Evolutionary conservation across 768 basidiomycete species (phyloP).

Genomic region (Russula earlei): DNA sequence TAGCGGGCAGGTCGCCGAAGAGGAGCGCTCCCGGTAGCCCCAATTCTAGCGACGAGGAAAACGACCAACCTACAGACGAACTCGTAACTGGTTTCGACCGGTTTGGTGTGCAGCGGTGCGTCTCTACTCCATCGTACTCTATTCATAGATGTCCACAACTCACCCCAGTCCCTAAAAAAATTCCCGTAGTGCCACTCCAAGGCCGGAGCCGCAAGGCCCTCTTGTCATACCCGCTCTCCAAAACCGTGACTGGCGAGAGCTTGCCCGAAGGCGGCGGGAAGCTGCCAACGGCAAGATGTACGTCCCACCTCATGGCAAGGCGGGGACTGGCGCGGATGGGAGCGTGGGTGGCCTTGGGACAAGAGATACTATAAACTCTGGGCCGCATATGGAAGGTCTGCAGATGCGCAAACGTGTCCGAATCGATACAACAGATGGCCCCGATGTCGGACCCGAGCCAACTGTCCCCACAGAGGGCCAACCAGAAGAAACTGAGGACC

Average conservation of each 20-base stretch:
- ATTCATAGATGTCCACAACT: constrained; percentile 51
- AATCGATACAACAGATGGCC: constrained; percentile 20
- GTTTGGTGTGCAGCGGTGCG: constrained; percentile 81
- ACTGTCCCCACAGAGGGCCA: constrained; percentile 24
- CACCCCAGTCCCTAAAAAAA: constrained; percentile 57
- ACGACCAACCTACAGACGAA: constrained; percentile 45
- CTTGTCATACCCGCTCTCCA: constrained; percentile 80
- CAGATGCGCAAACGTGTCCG: constrained; percentile 36
- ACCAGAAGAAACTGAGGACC: constrained; percentile 59
- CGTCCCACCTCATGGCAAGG: constrained; percentile 53
- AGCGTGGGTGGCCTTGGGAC: no score
- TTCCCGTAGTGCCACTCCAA: constrained; percentile 39
- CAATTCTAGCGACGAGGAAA: constrained; percentile 50
- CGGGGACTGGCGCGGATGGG: constrained; percentile 52
- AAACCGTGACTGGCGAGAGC: constrained; percentile 85
- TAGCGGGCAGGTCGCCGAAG: no score
- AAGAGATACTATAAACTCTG: no score
- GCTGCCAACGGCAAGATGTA: constrained; percentile 37
- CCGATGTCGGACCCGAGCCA: constrained; percentile 25
- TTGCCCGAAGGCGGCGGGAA: constrained; percentile 56
- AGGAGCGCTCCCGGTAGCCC: constrained; percentile 45
- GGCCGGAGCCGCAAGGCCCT: constrained; percentile 43
- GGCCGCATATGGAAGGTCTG: no score
- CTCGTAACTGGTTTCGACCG: constrained; percentile 64
- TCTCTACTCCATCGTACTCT: constrained; percentile 24